Evolutionary conservation across 2,329 filamentous ascomycete species (phyloP).

Genomic region (Corynespora cassiicola): DNA sequence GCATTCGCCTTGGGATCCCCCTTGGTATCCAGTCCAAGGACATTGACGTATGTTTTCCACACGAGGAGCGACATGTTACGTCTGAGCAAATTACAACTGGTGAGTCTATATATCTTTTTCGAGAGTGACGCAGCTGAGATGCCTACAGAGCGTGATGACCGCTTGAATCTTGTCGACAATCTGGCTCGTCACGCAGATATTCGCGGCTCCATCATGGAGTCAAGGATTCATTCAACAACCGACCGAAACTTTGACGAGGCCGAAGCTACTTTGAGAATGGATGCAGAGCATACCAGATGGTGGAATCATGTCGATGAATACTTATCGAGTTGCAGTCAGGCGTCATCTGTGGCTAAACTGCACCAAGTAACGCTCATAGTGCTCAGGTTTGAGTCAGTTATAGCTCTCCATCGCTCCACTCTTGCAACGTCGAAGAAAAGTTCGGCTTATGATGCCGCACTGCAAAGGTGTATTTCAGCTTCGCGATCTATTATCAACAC

Average conservation of each 20-base stretch:
- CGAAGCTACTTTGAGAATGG: constrained; percentile 19
- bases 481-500: constrained; percentile 32
- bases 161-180: constrained; percentile 28
- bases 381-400: constrained; percentile 27
- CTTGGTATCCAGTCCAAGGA: constrained; percentile 26
- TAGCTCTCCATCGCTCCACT: constrained; percentile 28
- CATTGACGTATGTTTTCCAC: constrained; percentile 27
- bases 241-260: constrained; percentile 11
- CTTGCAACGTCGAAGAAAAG: constrained; percentile 27
- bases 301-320: constrained; percentile 34
- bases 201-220: constrained; percentile 30
- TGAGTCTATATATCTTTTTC: not conserved
- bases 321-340: constrained; percentile 20
- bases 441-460: constrained; percentile 25
- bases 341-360: constrained; percentile 20
- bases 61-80: constrained; percentile 20
- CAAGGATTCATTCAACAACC: constrained; percentile 17
- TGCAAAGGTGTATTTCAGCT: constrained; percentile 30
- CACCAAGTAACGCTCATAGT: constrained; percentile 31
- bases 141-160: constrained; percentile 19
- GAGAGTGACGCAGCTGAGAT: too few species aligned
- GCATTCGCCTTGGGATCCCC: constrained; percentile 28
- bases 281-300: constrained; percentile 32
- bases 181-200: constrained; percentile 28
- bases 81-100: not conserved